These are phyloP conservation scores for Ceratocystis lukuohia DNA, from an alignment of 2,329 filamentous ascomycete genomes.

Conservation along the genomic window DNA sequence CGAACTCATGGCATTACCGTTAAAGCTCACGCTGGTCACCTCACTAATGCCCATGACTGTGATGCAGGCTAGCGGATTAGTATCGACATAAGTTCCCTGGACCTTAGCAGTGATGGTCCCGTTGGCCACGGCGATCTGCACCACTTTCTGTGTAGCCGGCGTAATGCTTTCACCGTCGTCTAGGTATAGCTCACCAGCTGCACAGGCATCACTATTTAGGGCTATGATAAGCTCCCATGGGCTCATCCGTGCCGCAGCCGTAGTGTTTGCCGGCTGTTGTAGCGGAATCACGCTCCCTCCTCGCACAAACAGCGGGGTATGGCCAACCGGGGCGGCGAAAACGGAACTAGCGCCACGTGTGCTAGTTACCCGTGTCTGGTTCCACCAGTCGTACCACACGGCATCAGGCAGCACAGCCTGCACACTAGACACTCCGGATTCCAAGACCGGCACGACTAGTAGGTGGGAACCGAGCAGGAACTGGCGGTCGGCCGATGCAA, in stretches of 20 bases:
- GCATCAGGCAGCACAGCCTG: conserved; percentile 34
- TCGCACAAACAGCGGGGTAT: conserved; percentile 55
- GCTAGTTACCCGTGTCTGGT: conserved; percentile 30
- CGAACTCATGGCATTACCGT: conserved; percentile 33
- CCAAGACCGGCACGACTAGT: conserved; percentile 37
- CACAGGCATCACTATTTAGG: conserved; percentile 46
- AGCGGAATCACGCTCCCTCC: conserved; percentile 53
- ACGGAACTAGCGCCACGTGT: conserved; percentile 18
- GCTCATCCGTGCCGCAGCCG: conserved; percentile 46
- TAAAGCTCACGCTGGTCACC: conserved; percentile 37
- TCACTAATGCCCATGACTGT: conserved; percentile 45
- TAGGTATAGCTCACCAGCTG: conserved; percentile 56
- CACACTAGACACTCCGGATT: conserved; percentile 33
- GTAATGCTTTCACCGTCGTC: conserved; percentile 61
- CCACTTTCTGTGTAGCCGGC: conserved; percentile 41
- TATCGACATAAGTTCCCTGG: conserved; percentile 41
- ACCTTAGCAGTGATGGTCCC: conserved; percentile 36
- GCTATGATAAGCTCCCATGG: conserved; percentile 61
- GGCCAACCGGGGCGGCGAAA: conserved; percentile 22
- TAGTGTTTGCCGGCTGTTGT: conserved; percentile 48
- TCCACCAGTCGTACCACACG: conserved; percentile 42
- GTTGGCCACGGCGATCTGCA: conserved; percentile 35
- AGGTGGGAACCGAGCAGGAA: conserved; percentile 39
- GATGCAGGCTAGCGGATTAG: conserved; percentile 46
- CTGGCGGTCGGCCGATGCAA: conserved; percentile 35